phyloP scores from a whole-genome alignment of 164 flowering plant species.

The Vitis amurensis region DNA sequence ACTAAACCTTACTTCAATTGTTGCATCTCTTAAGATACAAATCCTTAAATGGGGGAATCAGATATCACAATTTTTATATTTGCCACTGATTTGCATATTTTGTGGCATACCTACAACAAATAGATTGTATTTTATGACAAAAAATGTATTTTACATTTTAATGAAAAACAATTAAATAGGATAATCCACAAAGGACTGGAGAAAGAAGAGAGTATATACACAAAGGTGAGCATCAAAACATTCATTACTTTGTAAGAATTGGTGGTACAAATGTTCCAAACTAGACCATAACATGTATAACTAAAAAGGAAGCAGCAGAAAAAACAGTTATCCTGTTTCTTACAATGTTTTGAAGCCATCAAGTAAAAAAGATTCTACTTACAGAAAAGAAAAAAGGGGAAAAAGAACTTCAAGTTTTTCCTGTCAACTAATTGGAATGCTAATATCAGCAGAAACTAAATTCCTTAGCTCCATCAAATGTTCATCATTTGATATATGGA shows the following conservation, averaged over 20 bases:
- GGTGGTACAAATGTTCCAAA: conserved; percentile 29
- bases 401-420: conserved; percentile 5
- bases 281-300: conserved; percentile 21
- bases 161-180: background rate
- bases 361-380: conserved; percentile 12
- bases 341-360: conserved; percentile 22
- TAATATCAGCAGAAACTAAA: conserved; percentile 56
- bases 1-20: background rate
- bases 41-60: background rate
- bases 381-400: conserved; percentile 5
- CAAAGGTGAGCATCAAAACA: conserved; percentile 11
- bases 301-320: conserved; percentile 18
- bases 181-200: background rate
- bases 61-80: background rate
- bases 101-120: background rate
- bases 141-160: background rate
- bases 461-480: conserved; percentile 80
- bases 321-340: conserved; percentile 29
- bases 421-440: conserved; percentile 31
- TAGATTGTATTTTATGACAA: background rate
- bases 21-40: background rate
- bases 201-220: background rate
- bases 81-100: background rate
- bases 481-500: conserved; percentile 90
- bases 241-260: conserved; percentile 30